Evolutionary conservation across 495 filamentous ascomycete species (phyloP).

Genomic region (Melanomma pulvis-pyrius): DNA sequence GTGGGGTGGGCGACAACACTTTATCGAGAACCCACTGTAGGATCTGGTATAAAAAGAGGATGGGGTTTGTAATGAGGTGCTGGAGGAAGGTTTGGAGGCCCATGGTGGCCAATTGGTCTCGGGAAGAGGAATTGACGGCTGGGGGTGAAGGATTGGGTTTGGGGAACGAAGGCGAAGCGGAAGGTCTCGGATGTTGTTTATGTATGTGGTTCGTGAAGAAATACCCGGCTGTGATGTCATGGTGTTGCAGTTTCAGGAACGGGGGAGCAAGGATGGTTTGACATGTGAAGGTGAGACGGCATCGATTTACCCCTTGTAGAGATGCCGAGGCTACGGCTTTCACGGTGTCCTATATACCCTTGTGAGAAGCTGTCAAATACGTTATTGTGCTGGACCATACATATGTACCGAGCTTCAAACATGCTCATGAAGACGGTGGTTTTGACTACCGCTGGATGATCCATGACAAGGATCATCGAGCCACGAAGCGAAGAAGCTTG

Average conservation of each 20-base stretch:
- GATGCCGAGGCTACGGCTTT: too few relatives aligned
- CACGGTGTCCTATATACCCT: too few relatives aligned
- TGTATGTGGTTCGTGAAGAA: background rate
- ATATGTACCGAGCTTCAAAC: too few relatives aligned
- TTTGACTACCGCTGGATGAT: background rate
- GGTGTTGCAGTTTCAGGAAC: background rate
- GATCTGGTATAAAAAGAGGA: constrained; percentile 66
- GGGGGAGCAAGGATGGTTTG: background rate
- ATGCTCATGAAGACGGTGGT: too few relatives aligned
- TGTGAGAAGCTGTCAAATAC: too few relatives aligned
- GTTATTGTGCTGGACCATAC: too few relatives aligned
- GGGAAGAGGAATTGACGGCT: background rate
- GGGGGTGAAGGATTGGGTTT: background rate
- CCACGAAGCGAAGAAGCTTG: background rate
- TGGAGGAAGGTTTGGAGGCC: constrained; percentile 8
- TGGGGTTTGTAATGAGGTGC: constrained; percentile 39
- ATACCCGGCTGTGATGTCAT: constrained; percentile 25
- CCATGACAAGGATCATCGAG: background rate
- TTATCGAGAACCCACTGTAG: constrained; percentile 67
- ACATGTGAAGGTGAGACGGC: constrained; percentile 17
- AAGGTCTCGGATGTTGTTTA: background rate
- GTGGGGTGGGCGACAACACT: constrained; percentile 71
- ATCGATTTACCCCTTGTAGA: too few relatives aligned
- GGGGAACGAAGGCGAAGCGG: background rate
- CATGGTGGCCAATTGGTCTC: constrained; percentile 21